phyloP scores from a whole-genome alignment of 176 grass and related monocot species.

The Oryza punctata region DNA sequence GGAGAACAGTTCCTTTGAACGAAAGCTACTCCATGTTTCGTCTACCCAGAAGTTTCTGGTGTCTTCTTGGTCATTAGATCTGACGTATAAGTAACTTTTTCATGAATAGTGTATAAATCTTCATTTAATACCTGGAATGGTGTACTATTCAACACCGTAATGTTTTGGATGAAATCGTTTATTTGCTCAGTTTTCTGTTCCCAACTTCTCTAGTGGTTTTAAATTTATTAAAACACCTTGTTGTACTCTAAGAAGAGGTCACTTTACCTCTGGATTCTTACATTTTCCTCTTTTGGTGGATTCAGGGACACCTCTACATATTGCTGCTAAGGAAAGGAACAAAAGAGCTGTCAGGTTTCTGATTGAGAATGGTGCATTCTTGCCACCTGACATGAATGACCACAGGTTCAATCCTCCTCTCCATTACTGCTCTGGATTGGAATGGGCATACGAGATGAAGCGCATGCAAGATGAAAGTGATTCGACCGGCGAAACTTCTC shows the following conservation, averaged over 20 bases:
- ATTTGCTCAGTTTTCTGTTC: background rate
- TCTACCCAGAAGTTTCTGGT: background rate
- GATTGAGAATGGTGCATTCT: slow-evolving; percentile 89
- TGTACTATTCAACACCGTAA: background rate
- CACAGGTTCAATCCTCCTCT: slow-evolving; percentile 94
- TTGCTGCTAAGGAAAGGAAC: slow-evolving; percentile 95
- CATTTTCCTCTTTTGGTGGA: background rate
- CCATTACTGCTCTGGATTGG: slow-evolving; percentile 92
- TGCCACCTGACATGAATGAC: slow-evolving; percentile 91
- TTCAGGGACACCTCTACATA: slow-evolving; percentile 91
- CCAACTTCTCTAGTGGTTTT: background rate
- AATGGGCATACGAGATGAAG: slow-evolving; percentile 98
- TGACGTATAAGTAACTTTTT: background rate
- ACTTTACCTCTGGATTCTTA: background rate
- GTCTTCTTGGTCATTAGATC: background rate
- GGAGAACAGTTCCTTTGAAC: background rate
- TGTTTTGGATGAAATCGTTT: background rate
- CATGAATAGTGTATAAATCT: background rate
- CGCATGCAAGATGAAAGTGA: slow-evolving; percentile 55
- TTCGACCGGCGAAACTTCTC: slow-evolving; percentile 36
- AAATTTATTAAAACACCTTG: background rate
- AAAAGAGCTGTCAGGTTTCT: slow-evolving; percentile 84
- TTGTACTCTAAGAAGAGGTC: background rate
- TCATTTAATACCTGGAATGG: background rate
- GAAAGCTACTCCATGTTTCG: background rate